phyloP scores from a whole-genome alignment of 1,139 yeast species.

The Taphrina communis region DNA sequence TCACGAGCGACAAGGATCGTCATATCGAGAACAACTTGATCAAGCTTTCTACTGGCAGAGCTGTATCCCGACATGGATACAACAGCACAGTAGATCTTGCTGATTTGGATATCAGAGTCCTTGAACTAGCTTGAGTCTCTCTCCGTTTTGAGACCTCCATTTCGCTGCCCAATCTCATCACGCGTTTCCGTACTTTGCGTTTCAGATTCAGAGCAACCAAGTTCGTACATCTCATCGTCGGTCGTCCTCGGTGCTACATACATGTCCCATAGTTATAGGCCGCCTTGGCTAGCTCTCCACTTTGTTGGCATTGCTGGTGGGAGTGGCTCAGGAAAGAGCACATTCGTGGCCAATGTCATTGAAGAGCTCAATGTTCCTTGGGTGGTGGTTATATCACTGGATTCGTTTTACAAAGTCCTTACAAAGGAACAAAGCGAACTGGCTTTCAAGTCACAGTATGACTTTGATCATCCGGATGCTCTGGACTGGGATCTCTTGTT shows the following conservation, averaged over 20 bases:
- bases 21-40: no score
- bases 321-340: conserved; percentile 94
- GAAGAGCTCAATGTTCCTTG: conserved; percentile 80
- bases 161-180: no score
- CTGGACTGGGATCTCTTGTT: conserved; percentile 69
- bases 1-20: no score
- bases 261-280: conserved; percentile 50
- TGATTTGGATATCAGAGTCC: no score
- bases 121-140: no score
- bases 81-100: no score
- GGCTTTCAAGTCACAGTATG: conserved; percentile 74
- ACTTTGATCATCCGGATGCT: conserved; percentile 85
- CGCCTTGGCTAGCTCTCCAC: conserved; percentile 97
- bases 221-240: no score
- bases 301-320: conserved; percentile 94
- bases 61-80: no score
- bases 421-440: conserved; percentile 62
- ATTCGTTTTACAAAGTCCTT: conserved; percentile 84
- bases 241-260: background rate
- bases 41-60: no score
- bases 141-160: no score
- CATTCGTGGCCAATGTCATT: conserved; percentile 83
- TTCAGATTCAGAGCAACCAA: no score
- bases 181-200: no score
- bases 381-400: conserved; percentile 91